phyloP scores from a whole-genome alignment of 768 basidiomycete species.

The Russula vinacea region DNA sequence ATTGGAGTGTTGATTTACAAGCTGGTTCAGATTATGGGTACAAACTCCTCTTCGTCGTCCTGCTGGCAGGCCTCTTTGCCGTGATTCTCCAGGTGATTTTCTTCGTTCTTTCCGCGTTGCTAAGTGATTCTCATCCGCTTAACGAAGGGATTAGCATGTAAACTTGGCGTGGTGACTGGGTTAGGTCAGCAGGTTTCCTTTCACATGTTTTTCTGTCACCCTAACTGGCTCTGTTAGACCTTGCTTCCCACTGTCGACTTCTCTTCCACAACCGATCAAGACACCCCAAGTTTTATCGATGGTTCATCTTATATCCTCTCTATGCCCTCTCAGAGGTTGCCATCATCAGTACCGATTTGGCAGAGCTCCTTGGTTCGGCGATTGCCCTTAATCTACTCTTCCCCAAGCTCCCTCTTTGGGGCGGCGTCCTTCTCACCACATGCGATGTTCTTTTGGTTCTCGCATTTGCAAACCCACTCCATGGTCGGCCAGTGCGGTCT shows the following conservation, averaged over 20 bases:
- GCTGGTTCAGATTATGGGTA: slow-evolving; percentile 87
- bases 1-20: slow-evolving; percentile 88
- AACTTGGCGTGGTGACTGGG: slow-evolving; percentile 80
- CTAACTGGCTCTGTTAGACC: slow-evolving; percentile 36
- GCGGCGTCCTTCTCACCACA: slow-evolving; percentile 48
- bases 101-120: background rate
- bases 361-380: slow-evolving; percentile 59
- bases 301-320: slow-evolving; percentile 45
- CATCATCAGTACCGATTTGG: slow-evolving; percentile 57
- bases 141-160: slow-evolving; percentile 64
- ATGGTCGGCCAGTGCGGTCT: slow-evolving; percentile 51
- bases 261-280: slow-evolving; percentile 45
- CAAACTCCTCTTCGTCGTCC: slow-evolving; percentile 71
- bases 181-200: slow-evolving; percentile 49
- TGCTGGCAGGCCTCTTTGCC: slow-evolving; percentile 79
- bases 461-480: slow-evolving; percentile 64
- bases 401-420: slow-evolving; percentile 49
- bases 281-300: slow-evolving; percentile 41
- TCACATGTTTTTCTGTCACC: background rate
- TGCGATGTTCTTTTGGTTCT: slow-evolving; percentile 57
- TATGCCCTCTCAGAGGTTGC: slow-evolving; percentile 48
- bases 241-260: slow-evolving; percentile 49
- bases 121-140: slow-evolving; percentile 4
- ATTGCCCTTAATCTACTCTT: slow-evolving; percentile 55
- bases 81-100: slow-evolving; percentile 69